These are phyloP conservation scores for Aspergillus proliferans DNA, from an alignment of 2,329 filamentous ascomycete species.

Conservation along the genomic window DNA sequence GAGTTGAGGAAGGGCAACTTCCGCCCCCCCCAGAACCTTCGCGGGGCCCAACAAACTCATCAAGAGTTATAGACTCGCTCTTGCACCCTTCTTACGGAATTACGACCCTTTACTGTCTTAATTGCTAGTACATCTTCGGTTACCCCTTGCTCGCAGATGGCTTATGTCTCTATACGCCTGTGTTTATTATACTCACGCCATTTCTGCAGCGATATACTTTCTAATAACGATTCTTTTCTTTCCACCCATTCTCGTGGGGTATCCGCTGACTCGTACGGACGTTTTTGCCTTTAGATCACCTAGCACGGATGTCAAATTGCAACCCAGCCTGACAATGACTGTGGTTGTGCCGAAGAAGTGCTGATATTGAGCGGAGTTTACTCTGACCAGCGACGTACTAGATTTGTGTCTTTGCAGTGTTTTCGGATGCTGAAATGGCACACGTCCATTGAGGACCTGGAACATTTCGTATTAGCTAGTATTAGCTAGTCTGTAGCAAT, in stretches of 20 bases:
- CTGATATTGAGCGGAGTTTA: slow-evolving; percentile 58
- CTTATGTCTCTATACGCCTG: slow-evolving; percentile 18
- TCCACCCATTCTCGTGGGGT: not conserved
- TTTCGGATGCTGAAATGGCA: slow-evolving; percentile 29
- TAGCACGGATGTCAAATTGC: slow-evolving; percentile 99
- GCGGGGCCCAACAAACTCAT: slow-evolving; percentile 8
- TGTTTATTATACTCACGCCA: slow-evolving; percentile 7
- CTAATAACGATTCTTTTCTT: slow-evolving; percentile 23
- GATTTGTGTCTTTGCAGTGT: slow-evolving; percentile 33
- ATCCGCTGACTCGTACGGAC: slow-evolving; percentile 7
- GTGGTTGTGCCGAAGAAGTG: slow-evolving; percentile 99
- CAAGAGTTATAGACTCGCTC: slow-evolving; percentile 34
- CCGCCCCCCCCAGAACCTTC: slow-evolving; percentile 26
- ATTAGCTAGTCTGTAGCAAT: not conserved
- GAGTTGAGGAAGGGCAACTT: slow-evolving; percentile 49
- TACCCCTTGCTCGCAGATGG: slow-evolving; percentile 15
- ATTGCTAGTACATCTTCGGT: slow-evolving; percentile 11
- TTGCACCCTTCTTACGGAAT: slow-evolving; percentile 19
- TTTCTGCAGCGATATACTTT: slow-evolving; percentile 21
- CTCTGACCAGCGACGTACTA: slow-evolving; percentile 37
- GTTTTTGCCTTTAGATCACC: slow-evolving; percentile 2
- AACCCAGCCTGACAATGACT: slow-evolving; percentile 76
- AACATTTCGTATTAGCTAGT: slow-evolving; percentile 20
- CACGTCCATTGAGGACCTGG: slow-evolving; percentile 41
- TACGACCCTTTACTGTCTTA: slow-evolving; percentile 22